Evolutionary conservation across 305 asterid species (phyloP), one percentile per base, ranked within the genome.

Genomic region (Fraxinus latifolia): DNA sequence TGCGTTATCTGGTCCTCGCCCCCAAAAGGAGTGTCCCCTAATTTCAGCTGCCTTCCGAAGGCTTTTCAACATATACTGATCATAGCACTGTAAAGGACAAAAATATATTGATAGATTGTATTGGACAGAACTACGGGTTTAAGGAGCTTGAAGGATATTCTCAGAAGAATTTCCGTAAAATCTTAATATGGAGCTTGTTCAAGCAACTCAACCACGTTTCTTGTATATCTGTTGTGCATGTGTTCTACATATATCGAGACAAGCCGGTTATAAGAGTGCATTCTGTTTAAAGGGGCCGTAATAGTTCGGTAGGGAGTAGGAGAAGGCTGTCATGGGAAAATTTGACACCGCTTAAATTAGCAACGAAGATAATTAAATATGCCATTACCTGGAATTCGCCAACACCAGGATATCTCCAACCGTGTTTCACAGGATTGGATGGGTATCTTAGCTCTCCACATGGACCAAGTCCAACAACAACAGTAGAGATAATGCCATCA

Each of bases 391-490:
- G 95, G 87, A 93, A 93, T 86, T 93, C 97, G 74, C 97, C 97
- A 80, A 93, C 86, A 79, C 97, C 97, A 55, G 97, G 94, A 84
- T 90, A 90, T 81, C 91, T 86, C 96, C 93, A 88, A 70, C 97
- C 96, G 81, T 90, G 94, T 81, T 92, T 91, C 72, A 89, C 89
- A 74, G 95, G 94, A 79, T 88, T 86, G 80, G 88, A 88, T 81
- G 96, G 95, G 87, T 90, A 93, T 79, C 94, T 87, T 83, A 93
- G 85, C 87, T 93, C 97, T 76, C 94, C 95, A 80, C 95, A 89
- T 7, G 96, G 98, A 70, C 95, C 93, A 74, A 93, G 90, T 78
- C 95, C 94, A 85, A 93, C 80, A 82, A 88, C 89, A 60, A 93
- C 84, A 89, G 84, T 84, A 82, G 93, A 89, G 87, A 93, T 89